Conservation (phyloP, 257 asterid species). For the Penstemon davidsonii region DNA sequence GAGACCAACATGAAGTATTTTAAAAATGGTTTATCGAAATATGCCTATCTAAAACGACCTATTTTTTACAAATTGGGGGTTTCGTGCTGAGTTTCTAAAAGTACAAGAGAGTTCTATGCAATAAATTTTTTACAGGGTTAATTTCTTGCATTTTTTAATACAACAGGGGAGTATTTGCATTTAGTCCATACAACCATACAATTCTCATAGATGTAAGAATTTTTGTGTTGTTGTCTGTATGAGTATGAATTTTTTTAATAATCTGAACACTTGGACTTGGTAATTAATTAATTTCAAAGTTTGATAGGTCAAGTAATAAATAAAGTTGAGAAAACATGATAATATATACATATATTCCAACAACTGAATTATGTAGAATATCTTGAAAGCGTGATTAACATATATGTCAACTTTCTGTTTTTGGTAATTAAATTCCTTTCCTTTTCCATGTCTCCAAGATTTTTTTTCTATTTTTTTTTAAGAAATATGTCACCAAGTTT, state of each 20-base stretch:
- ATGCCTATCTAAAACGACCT: too few relatives aligned
- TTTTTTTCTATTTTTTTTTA: background rate
- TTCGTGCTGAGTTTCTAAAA: too few relatives aligned
- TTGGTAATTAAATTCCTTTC: background rate
- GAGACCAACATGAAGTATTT: too few relatives aligned
- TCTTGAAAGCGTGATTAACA: conserved; percentile 32
- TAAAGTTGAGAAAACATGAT: background rate
- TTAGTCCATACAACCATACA: too few relatives aligned
- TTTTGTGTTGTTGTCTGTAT: conserved; percentile 9
- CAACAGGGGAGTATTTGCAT: too few relatives aligned
- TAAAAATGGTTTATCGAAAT: too few relatives aligned
- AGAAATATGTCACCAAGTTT: background rate
- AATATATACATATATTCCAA: conserved; percentile 10
- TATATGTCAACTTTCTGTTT: conserved; percentile 33
- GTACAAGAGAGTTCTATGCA: too few relatives aligned
- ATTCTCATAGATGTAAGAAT: background rate
- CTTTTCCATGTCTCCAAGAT: background rate
- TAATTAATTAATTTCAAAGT: conserved; percentile 12
- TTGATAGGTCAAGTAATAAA: conserved; percentile 19
- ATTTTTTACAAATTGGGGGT: too few relatives aligned
- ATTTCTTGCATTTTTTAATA: too few relatives aligned
- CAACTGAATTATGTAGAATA: conserved; percentile 27
- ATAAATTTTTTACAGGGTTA: too few relatives aligned
- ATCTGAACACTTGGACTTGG: conserved; percentile 38
- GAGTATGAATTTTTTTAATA: conserved; percentile 13